These are phyloP conservation scores for Dendrobium nobile DNA, from an alignment of 106 monocot genomes.

Conservation along the genomic window DNA sequence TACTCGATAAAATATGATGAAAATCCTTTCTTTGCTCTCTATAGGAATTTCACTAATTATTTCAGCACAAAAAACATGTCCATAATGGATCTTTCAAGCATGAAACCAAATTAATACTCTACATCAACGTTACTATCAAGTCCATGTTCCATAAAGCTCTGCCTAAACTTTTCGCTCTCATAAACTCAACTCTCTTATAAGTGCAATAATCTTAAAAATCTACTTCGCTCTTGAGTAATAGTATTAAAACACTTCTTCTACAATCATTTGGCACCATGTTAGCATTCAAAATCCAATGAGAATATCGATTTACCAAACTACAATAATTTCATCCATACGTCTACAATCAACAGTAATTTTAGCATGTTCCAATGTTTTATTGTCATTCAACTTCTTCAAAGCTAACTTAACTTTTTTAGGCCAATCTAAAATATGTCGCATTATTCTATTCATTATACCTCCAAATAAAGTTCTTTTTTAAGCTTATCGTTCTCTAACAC, in stretches of 20 bases:
- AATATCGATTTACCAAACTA: background rate
- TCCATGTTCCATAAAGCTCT: background rate
- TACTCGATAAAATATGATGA: background rate
- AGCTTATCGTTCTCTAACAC: too few species aligned
- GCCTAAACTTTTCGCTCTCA: background rate
- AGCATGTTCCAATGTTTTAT: background rate
- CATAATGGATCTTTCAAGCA: background rate
- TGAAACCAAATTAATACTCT: background rate
- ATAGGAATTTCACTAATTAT: background rate
- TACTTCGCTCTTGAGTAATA: background rate
- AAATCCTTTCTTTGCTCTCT: background rate
- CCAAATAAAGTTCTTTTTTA: too few species aligned
- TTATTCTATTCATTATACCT: too few species aligned
- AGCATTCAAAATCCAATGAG: background rate
- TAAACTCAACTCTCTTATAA: background rate
- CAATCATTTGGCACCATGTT: background rate
- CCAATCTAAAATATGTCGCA: too few species aligned
- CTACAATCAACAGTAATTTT: background rate
- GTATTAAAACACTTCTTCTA: background rate
- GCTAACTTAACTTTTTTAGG: background rate
- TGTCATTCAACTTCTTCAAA: background rate
- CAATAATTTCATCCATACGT: background rate
- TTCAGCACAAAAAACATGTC: background rate
- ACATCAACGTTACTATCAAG: background rate
- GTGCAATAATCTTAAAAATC: background rate